A percentile compares a stretch with the other conserved stretches of the same genome.
Evolutionary conservation across 2,329 filamentous ascomycete species (phyloP).

Genomic region (Fusarium brevicatenulatum): DNA sequence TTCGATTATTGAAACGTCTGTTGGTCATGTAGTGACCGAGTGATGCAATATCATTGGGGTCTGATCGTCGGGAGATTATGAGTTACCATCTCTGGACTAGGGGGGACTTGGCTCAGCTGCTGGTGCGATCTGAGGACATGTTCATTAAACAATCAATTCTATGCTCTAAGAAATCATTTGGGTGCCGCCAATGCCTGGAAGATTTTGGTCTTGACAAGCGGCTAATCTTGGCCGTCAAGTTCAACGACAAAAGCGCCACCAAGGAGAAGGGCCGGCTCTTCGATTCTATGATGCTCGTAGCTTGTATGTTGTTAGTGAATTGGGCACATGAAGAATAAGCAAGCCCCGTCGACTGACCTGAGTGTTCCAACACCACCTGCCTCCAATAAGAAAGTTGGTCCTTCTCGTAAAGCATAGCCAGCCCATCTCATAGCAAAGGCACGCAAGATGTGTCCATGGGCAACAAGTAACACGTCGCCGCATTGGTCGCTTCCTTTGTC

Average conservation of each 20-base stretch:
- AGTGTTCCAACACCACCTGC: slow-evolving; percentile 85
- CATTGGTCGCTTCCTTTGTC: slow-evolving; percentile 56
- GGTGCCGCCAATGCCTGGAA: not conserved
- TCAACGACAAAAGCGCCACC: slow-evolving; percentile 75
- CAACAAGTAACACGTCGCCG: slow-evolving; percentile 71
- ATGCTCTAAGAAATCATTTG: slow-evolving; percentile 8
- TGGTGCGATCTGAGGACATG: slow-evolving; percentile 5
- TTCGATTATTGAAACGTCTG: slow-evolving; percentile 10
- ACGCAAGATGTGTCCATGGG: slow-evolving; percentile 88
- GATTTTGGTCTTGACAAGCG: not conserved
- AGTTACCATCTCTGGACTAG: slow-evolving; percentile 17
- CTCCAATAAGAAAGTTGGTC: slow-evolving; percentile 84
- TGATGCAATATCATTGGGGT: slow-evolving; percentile 15
- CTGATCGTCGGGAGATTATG: slow-evolving; percentile 25
- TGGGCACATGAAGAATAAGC: not conserved
- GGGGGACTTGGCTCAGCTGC: not conserved
- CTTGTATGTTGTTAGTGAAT: slow-evolving; percentile 52
- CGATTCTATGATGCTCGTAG: slow-evolving; percentile 81
- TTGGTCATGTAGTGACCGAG: slow-evolving; percentile 4
- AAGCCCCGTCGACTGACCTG: slow-evolving; percentile 62
- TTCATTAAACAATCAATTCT: slow-evolving; percentile 26
- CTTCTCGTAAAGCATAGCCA: slow-evolving; percentile 76
- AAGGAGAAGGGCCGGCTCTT: slow-evolving; percentile 82
- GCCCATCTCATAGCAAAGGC: slow-evolving; percentile 91
- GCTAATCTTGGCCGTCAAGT: slow-evolving; percentile 37